Base-by-base conservation (phyloP, 495 filamentous ascomycete genomes). In the Talaromyces proteolyticus region DNA sequence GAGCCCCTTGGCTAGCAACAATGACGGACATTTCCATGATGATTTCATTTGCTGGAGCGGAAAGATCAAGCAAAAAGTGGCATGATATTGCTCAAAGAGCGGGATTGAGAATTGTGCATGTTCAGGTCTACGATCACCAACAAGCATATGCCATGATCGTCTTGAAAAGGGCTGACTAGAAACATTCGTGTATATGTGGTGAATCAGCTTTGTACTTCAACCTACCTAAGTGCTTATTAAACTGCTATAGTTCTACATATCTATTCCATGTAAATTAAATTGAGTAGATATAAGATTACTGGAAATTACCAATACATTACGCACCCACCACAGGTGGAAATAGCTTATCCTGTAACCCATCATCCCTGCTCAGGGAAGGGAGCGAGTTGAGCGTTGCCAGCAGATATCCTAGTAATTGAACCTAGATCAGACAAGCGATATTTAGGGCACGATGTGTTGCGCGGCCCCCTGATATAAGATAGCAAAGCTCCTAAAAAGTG, bases 261-360 rank as follows among this genome's bases (percentile, higher is more conserved):
- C 14, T 8, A 34, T 34, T 14, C 8, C 29, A 34, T 14, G 14
- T 14, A 34, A 34, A 14, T 34, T 34, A n/a, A n/a, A n/a, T n/a
- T n/a, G n/a, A n/a, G n/a, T n/a, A n/a, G n/a, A n/a, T n/a, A n/a
- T n/a, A n/a, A n/a, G n/a, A n/a, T n/a, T n/a, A n/a, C n/a, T n/a
- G 29, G 1, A 2, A 34, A 34, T 34, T 34, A 44, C 34, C 26
- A 47, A n/a, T 47, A 47, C 44, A 47, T 47, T 4, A 26, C 26
- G n/a, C 24, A 63, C 4, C 76, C 80, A 2, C 82, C 80, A 70
- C 81, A 83, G 10, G 72, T 75, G 44, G 67, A 65, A 19, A 84
- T 50, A 16, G 73, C 59, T 67, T 85, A 79, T 4, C 83, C 81
- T 4, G 75, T 78, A 23, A 86, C 65, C 80, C 80, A 86, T 14